Base-by-base conservation (phyloP, 306 rosid genomes). In the Cucumis melo region DNA sequence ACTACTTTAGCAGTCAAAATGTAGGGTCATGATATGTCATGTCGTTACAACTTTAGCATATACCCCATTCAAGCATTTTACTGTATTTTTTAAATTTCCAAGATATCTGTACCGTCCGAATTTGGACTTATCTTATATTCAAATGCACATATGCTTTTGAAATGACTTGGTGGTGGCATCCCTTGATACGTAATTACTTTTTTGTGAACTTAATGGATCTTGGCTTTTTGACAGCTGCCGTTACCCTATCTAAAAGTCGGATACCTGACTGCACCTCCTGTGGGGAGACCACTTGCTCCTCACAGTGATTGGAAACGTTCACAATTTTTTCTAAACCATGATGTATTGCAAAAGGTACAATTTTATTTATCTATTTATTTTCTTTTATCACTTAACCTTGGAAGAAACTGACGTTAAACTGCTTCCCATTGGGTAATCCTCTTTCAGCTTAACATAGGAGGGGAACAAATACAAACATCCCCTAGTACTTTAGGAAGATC, bases 251-350 rank as follows among this genome's bases (percentile, higher is more conserved):
- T 95, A 80, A 95, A 92, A 89, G 85, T 89, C 68, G 99, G 99
- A 75, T 89, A 88, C 84, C 88, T 95, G 85, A 92, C 89, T 55
- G 93, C 99, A 78, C 98, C 98, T 57, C 99, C 99, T 48, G 85
- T 50, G 78, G 98, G 96, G 44, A 85, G 86, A 78, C 77, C 80
- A 61, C 79, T 92, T 80, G 98, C 96, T 50, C 98, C 99, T 62
- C 99, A 95, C 79, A 87, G 78, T 81, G 97, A 95, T 79, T 95
- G 99, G 99, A 95, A 89, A 78, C 93, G 92, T 21, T 92, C 94
- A n/a, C 93, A 88, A 24, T 95, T 92, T 77, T 16, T 89, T 81
- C 87, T 95, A 85, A 92, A 88, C 82, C 96, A 95, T 21, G 96
- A 95, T 80, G 93, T 91, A 85, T 92, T 95, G 81, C 93, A 84